A percentile compares a stretch with the other conserved stretches of the same genome.
phyloP scores from a whole-genome alignment of 768 basidiomycete species.

The Coprinellus aureogranulatus region DNA sequence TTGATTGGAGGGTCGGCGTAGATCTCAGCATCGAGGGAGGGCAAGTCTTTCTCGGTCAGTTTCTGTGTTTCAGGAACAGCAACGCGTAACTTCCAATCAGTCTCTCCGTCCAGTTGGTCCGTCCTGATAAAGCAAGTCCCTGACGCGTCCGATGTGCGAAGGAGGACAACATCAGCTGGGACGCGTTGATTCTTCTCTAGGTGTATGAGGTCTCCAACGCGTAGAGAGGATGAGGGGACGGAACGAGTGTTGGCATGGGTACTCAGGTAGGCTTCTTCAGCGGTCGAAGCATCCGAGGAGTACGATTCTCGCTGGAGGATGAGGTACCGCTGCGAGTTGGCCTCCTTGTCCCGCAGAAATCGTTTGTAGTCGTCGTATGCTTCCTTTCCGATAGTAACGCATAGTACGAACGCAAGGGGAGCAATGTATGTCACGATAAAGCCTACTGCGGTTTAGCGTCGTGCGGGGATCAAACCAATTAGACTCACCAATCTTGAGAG shows the following conservation, averaged over 20 bases:
- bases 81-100: constrained; percentile 87
- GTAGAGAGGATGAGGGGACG: constrained; percentile 60
- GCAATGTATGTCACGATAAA: constrained; percentile 90
- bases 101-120: constrained; percentile 97
- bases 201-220: constrained; percentile 93
- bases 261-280: constrained; percentile 62
- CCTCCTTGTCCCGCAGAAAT: constrained; percentile 81
- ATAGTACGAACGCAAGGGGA: constrained; percentile 83
- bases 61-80: constrained; percentile 79
- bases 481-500: not conserved
- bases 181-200: constrained; percentile 93
- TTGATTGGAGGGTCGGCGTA: constrained; percentile 96
- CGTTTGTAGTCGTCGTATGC: constrained; percentile 96
- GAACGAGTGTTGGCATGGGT: constrained; percentile 56
- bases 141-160: constrained; percentile 88
- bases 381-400: constrained; percentile 92
- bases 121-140: constrained; percentile 95
- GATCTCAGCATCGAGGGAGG: constrained; percentile 81
- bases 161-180: constrained; percentile 91
- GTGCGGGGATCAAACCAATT: constrained; percentile 59
- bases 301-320: constrained; percentile 61
- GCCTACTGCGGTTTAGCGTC: no score
- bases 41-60: constrained; percentile 48
- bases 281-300: constrained; percentile 63
- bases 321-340: constrained; percentile 68